Evolutionary conservation across 306 rosid species (phyloP).

Genomic region (Cercis canadensis): DNA sequence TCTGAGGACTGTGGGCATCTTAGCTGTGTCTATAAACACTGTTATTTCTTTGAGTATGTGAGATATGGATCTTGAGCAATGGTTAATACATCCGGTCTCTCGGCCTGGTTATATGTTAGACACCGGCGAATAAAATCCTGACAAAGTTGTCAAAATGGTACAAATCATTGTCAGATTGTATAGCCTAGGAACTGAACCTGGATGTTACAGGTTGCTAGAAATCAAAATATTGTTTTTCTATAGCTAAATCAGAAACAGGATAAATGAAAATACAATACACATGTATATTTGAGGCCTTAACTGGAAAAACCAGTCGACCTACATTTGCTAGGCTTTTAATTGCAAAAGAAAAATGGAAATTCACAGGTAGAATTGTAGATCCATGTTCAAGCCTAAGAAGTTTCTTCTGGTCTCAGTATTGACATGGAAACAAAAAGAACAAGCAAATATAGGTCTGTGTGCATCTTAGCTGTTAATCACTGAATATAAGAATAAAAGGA

Average conservation of each 20-base stretch:
- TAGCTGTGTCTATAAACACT: conserved; percentile 31
- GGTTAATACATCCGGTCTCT: conserved; percentile 89
- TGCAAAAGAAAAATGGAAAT: not conserved
- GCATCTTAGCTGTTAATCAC: not conserved
- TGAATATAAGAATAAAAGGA: conserved; percentile 19
- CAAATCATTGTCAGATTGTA: conserved; percentile 26
- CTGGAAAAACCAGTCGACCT: not conserved
- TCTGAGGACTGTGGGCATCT: conserved; percentile 19
- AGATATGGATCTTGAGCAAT: conserved; percentile 95
- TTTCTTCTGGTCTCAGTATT: not conserved
- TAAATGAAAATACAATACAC: conserved; percentile 6
- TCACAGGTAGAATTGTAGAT: conserved; percentile 15
- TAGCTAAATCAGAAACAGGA: conserved; percentile 3
- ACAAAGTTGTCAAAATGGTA: conserved; percentile 8
- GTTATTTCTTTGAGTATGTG: conserved; percentile 72
- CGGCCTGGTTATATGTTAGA: conserved; percentile 87
- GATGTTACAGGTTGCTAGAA: not conserved
- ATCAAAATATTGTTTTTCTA: not conserved
- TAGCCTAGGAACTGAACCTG: conserved; percentile 5
- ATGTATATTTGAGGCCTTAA: not conserved
- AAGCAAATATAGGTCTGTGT: too few relatives aligned
- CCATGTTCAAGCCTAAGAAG: conserved; percentile 13
- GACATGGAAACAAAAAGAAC: conserved; percentile 16
- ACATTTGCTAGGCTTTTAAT: not conserved
- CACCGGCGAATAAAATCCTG: conserved; percentile 92